phyloP scores from a whole-genome alignment of 169 alveolate species.

The Babesia bovis region DNA sequence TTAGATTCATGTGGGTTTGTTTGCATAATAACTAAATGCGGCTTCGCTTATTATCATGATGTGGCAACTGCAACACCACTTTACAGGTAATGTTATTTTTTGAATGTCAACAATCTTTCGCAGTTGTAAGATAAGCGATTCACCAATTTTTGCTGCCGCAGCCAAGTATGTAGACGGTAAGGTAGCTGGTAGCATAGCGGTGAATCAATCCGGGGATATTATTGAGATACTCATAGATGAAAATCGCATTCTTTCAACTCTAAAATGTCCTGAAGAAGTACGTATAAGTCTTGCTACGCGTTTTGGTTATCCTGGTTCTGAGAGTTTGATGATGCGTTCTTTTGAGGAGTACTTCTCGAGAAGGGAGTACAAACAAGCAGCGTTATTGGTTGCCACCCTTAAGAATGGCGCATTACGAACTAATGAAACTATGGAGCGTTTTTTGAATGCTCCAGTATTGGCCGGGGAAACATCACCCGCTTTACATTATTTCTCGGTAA shows the following conservation, averaged over 20 bases:
- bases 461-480: constrained; percentile 92
- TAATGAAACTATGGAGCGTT: constrained; percentile 91
- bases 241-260: constrained; percentile 36
- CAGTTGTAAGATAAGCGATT: constrained; percentile 29
- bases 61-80: constrained; percentile 65
- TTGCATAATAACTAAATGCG: constrained; percentile 76
- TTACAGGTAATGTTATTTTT: constrained; percentile 14
- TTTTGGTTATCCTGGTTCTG: constrained; percentile 91
- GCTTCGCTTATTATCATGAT: constrained; percentile 73
- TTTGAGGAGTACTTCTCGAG: constrained; percentile 84
- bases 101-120: not conserved
- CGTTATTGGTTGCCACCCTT: constrained; percentile 91
- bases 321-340: constrained; percentile 82
- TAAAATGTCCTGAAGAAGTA: constrained; percentile 49
- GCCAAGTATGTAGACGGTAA: constrained; percentile 41
- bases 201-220: constrained; percentile 50
- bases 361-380: constrained; percentile 93
- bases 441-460: constrained; percentile 84
- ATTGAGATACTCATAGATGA: constrained; percentile 53
- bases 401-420: constrained; percentile 94
- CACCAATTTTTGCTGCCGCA: constrained; percentile 47
- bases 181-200: constrained; percentile 44
- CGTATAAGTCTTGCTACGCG: constrained; percentile 46
- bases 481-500: constrained; percentile 94
- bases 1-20: constrained; percentile 83